phyloP scores from a whole-genome alignment of 202 grass and related monocot species.

The Schoenoplectus tabernaemontani region DNA sequence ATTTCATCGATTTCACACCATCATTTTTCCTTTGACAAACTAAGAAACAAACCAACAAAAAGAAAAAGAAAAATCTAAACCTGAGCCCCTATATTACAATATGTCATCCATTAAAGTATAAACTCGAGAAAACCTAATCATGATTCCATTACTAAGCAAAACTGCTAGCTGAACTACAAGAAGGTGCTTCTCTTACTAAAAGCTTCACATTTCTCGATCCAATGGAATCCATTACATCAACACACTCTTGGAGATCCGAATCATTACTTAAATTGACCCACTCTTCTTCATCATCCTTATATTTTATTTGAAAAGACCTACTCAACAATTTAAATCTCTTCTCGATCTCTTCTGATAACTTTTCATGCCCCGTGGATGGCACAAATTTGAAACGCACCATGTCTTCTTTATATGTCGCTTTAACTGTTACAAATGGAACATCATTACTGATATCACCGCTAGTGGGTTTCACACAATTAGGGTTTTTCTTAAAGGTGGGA shows the following conservation, averaged over 20 bases:
- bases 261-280: conserved; percentile 76
- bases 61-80: background rate
- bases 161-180: conserved; percentile 51
- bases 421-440: conserved; percentile 42
- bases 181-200: conserved; percentile 45
- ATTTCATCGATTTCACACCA: background rate
- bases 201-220: conserved; percentile 50
- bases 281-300: conserved; percentile 87
- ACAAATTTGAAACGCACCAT: conserved; percentile 76
- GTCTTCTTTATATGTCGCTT: conserved; percentile 77
- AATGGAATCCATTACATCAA: conserved; percentile 65
- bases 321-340: conserved; percentile 66
- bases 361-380: conserved; percentile 43
- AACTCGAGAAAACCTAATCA: background rate
- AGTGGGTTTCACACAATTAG: background rate
- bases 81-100: background rate
- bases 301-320: conserved; percentile 72
- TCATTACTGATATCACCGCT: background rate
- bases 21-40: conserved; percentile 1
- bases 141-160: conserved; percentile 47
- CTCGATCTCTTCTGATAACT: conserved; percentile 60
- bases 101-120: background rate
- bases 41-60: background rate
- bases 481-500: conserved; percentile 50
- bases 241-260: conserved; percentile 68